Conservation (phyloP, 1,284 basidiomycete genomes). For the Cystobasidium slooffiae region DNA sequence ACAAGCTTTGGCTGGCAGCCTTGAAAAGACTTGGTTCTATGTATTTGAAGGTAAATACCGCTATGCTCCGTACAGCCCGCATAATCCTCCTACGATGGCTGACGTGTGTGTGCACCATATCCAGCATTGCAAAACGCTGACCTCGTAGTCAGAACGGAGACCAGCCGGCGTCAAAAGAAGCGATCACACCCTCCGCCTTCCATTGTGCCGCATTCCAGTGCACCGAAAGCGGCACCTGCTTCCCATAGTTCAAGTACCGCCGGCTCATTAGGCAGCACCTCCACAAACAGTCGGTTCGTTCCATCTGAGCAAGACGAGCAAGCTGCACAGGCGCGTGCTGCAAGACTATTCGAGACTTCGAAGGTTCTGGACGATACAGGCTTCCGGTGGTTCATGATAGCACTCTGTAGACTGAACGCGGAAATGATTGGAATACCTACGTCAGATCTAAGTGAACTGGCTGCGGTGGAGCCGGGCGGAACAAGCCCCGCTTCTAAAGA, state of each 20-base stretch:
- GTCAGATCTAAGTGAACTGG: slow-evolving; percentile 50
- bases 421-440: slow-evolving; percentile 85
- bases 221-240: slow-evolving; percentile 12
- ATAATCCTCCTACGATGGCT: neutral
- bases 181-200: slow-evolving; percentile 21
- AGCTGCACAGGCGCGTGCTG: slow-evolving; percentile 71
- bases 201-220: neutral
- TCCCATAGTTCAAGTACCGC: neutral
- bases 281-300: slow-evolving; percentile 33
- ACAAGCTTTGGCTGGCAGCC: slow-evolving; percentile 77
- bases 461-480: slow-evolving; percentile 12
- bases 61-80: neutral
- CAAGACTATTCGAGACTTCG: slow-evolving; percentile 79
- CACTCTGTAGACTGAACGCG: slow-evolving; percentile 80
- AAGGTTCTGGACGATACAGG: slow-evolving; percentile 75
- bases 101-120: neutral
- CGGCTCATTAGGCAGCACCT: slow-evolving; percentile 15
- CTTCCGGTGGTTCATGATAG: slow-evolving; percentile 78
- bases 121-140: slow-evolving; percentile 84
- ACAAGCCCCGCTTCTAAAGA: neutral
- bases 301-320: slow-evolving; percentile 77
- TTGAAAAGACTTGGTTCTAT: slow-evolving; percentile 87
- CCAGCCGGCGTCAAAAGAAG: slow-evolving; percentile 46
- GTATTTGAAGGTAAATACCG: slow-evolving; percentile 67
- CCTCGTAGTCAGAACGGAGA: slow-evolving; percentile 68